Percentiles rank a stretch among this genome's conserved stretches.
phyloP scores from a whole-genome alignment of 148 eudicot genomes.

The Euryodendron excelsum region DNA sequence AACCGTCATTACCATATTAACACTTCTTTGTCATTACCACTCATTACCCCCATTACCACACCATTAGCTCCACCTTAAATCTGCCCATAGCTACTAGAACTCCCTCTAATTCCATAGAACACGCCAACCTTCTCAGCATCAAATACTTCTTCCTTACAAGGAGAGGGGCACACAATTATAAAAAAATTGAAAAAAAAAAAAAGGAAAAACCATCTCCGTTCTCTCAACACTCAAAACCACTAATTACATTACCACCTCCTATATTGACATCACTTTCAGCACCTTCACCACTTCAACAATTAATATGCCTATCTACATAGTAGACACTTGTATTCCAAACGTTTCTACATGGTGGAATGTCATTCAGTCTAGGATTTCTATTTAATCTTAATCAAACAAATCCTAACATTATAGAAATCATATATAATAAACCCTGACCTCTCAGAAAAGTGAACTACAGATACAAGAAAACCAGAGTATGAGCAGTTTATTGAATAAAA shows the following conservation, averaged over 20 bases:
- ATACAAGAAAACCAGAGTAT: background rate
- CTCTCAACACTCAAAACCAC: background rate
- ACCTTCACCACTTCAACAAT: background rate
- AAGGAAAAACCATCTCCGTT: background rate
- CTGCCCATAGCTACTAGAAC: background rate
- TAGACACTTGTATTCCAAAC: background rate
- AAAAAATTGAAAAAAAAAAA: background rate
- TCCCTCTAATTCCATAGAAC: background rate
- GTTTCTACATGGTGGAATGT: background rate
- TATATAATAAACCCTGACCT: background rate
- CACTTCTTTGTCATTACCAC: background rate
- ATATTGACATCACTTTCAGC: background rate
- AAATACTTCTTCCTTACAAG: background rate
- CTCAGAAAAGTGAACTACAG: background rate
- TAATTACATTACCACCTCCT: background rate
- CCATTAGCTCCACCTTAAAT: background rate
- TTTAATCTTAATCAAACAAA: constrained; percentile 6
- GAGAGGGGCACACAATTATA: background rate
- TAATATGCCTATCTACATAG: background rate
- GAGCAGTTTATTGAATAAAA: constrained; percentile 7
- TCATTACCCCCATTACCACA: background rate
- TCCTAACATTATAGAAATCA: background rate
- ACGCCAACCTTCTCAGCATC: background rate
- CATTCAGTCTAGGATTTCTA: background rate
- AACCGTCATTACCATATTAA: background rate